Conservation (phyloP, 2,329 filamentous ascomycete species). For the Xylariomycetidae sp. region DNA sequence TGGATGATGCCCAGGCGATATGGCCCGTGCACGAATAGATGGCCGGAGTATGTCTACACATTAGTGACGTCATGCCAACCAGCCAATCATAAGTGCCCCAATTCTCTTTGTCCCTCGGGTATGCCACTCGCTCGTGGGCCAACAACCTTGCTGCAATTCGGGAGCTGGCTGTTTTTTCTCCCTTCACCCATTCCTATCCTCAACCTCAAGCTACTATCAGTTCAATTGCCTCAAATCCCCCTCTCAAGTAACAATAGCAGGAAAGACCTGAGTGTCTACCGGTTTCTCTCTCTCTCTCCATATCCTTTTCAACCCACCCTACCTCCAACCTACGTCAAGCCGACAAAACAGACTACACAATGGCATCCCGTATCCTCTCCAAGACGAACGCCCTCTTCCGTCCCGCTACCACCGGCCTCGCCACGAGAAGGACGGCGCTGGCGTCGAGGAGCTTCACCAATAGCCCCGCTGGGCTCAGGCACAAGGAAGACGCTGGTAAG, state of each 20-base stretch:
- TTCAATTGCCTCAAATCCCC: background rate
- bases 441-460: slow-evolving; percentile 18
- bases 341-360: slow-evolving; percentile 13
- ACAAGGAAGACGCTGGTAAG: slow-evolving; percentile 24
- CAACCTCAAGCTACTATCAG: background rate
- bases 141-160: no score
- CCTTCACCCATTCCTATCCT: background rate
- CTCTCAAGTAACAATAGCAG: background rate
- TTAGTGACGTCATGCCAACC: slow-evolving; percentile 1
- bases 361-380: slow-evolving; percentile 27
- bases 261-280: background rate
- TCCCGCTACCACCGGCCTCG: slow-evolving; percentile 18
- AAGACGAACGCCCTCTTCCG: slow-evolving; percentile 13
- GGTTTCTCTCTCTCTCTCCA: background rate
- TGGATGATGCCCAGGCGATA: no score
- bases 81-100: background rate
- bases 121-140: no score
- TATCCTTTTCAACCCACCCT: background rate
- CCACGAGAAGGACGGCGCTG: slow-evolving; percentile 13
- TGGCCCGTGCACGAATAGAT: no score
- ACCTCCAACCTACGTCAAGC: background rate
- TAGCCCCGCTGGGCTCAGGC: slow-evolving; percentile 16
- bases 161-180: no score
- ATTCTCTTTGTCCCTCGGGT: background rate
- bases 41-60: no score